Evolutionary conservation across 768 basidiomycete genomes (phyloP).

Genomic region (Rhodotorula toruloides): DNA sequence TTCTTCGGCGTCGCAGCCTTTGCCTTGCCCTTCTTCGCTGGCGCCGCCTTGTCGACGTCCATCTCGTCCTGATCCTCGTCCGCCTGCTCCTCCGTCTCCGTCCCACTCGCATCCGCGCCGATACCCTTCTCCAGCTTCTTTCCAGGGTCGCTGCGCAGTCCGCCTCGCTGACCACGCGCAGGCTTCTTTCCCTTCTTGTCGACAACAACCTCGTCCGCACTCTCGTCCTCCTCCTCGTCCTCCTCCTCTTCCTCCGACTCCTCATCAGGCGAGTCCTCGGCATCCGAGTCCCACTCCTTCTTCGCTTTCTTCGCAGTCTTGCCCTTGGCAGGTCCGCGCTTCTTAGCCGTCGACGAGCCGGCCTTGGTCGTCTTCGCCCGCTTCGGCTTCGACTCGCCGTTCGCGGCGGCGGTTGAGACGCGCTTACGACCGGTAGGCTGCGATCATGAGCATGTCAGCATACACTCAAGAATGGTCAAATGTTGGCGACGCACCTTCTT

Average conservation of each 20-base stretch:
- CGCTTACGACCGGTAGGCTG: constrained; percentile 13
- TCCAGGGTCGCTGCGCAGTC: constrained; percentile 2
- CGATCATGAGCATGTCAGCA: constrained; percentile 1
- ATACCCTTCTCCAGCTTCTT: constrained; percentile 14
- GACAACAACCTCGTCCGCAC: not conserved
- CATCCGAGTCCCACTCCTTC: constrained; percentile 25
- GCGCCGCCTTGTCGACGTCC: constrained; percentile 8
- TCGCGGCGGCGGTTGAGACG: not conserved
- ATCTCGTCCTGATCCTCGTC: constrained; percentile 1
- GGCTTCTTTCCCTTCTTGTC: not conserved
- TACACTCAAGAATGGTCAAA: too few relatives aligned
- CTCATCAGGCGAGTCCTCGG: not conserved
- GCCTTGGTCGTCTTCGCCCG: not conserved
- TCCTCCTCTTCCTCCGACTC: not conserved
- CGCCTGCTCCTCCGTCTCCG: not conserved
- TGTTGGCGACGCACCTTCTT: constrained; percentile 22
- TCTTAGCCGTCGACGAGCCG: constrained; percentile 38
- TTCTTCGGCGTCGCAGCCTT: not conserved
- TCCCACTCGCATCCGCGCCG: not conserved
- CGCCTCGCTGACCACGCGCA: not conserved
- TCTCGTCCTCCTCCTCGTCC: not conserved
- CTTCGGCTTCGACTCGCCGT: constrained; percentile 19
- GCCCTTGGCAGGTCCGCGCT: constrained; percentile 43
- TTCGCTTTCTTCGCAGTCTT: constrained; percentile 7
- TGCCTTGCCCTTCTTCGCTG: not conserved